These are phyloP conservation scores for Cylindrodendrum hubeiense DNA, from an alignment of 2,329 filamentous ascomycete genomes.

Conservation along the genomic window DNA sequence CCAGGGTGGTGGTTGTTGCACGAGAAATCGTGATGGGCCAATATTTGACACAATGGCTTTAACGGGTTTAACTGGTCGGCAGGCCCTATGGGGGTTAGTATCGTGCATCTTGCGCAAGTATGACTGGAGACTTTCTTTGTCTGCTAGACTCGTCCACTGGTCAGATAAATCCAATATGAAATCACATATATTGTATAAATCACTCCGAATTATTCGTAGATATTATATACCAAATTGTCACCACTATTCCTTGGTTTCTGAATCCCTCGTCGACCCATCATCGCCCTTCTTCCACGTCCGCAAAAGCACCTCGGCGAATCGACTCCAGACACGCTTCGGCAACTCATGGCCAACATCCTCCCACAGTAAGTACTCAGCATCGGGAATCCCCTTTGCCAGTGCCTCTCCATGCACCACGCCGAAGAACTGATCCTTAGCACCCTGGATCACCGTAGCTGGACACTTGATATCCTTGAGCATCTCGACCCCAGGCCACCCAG, in stretches of 20 bases:
- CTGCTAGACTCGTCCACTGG: too few species aligned
- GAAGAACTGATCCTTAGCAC: slow-evolving; percentile 46
- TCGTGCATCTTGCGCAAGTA: too few species aligned
- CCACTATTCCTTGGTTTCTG: neutral
- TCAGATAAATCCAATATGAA: too few species aligned
- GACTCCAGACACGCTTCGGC: slow-evolving; percentile 29
- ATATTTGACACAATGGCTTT: too few species aligned
- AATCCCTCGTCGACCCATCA: slow-evolving; percentile 3
- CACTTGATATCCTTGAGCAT: slow-evolving; percentile 39
- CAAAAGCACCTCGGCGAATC: slow-evolving; percentile 7
- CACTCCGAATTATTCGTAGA: too few species aligned
- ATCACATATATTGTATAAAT: too few species aligned
- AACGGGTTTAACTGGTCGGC: too few species aligned
- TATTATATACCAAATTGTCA: too few species aligned
- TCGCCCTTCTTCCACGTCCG: slow-evolving; percentile 26
- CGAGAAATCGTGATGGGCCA: too few species aligned
- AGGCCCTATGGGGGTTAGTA: too few species aligned
- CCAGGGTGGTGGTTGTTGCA: too few species aligned
- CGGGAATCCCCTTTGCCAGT: slow-evolving; percentile 37
- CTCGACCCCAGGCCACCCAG: slow-evolving; percentile 39
- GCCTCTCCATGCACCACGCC: slow-evolving; percentile 42
- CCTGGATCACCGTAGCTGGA: slow-evolving; percentile 45
- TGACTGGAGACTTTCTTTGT: too few species aligned
- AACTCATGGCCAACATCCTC: slow-evolving; percentile 40
- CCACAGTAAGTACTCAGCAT: slow-evolving; percentile 38